These are phyloP conservation scores for Leccinum truebloodii DNA, from an alignment of 768 basidiomycete species.

Conservation along the genomic window DNA sequence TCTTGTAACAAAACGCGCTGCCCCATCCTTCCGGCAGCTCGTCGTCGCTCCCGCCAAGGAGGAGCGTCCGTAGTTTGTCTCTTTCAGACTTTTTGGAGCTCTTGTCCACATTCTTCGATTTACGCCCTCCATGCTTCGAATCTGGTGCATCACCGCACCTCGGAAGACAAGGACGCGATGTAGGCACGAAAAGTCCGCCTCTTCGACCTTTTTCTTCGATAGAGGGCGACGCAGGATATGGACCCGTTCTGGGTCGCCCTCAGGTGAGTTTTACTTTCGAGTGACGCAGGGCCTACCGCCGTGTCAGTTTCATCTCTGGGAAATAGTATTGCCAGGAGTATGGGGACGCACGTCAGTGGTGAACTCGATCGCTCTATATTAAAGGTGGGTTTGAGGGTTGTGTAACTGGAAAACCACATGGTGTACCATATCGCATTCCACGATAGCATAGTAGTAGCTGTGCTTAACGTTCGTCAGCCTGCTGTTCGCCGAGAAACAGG, in stretches of 20 bases:
- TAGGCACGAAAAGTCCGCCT: slow-evolving; percentile 84
- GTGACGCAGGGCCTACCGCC: slow-evolving; percentile 82
- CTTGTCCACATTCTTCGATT: slow-evolving; percentile 21
- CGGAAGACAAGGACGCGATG: slow-evolving; percentile 69
- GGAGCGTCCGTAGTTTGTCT: slow-evolving; percentile 73
- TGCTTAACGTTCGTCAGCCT: slow-evolving; percentile 13
- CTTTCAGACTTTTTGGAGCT: slow-evolving; percentile 47
- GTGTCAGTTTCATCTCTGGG: neutral
- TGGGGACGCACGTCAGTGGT: slow-evolving; percentile 76
- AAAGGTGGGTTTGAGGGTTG: too few relatives aligned
- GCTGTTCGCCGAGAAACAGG: neutral
- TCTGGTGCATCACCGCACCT: slow-evolving; percentile 20
- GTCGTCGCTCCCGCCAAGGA: slow-evolving; percentile 67
- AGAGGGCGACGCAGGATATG: slow-evolving; percentile 77
- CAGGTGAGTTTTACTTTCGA: slow-evolving; percentile 97
- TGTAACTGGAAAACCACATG: too few relatives aligned
- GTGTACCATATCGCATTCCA: slow-evolving; percentile 78
- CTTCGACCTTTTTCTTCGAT: slow-evolving; percentile 84
- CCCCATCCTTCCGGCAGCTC: slow-evolving; percentile 87
- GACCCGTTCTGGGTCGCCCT: slow-evolving; percentile 88
- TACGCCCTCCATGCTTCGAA: slow-evolving; percentile 3
- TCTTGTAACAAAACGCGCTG: slow-evolving; percentile 34
- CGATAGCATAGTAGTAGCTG: slow-evolving; percentile 95
- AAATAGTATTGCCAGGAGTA: neutral
- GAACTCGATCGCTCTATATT: slow-evolving; percentile 72